A percentile compares a stretch with the other conserved stretches of the same genome.
These are phyloP conservation scores for Boletus sp. DNA, from an alignment of 768 basidiomycete genomes.

Conservation along the genomic window DNA sequence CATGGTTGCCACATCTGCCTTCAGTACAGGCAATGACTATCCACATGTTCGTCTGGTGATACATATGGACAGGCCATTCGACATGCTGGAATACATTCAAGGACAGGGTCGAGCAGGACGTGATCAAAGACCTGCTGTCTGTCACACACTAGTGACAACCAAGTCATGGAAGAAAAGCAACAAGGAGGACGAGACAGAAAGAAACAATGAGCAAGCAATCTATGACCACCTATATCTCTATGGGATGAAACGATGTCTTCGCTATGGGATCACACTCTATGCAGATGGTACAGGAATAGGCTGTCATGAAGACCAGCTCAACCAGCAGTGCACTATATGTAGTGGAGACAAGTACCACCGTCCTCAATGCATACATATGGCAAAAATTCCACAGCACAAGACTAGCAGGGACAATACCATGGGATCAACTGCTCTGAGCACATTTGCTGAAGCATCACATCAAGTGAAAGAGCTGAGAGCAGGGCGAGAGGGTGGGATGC, in stretches of 20 bases:
- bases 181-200: not conserved
- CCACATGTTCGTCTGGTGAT: constrained; percentile 16
- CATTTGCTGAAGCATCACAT: not conserved
- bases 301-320: too few relatives aligned
- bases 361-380: not conserved
- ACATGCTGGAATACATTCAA: constrained; percentile 23
- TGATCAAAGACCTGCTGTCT: not conserved
- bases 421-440: too few relatives aligned
- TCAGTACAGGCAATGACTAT: constrained; percentile 31
- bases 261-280: not conserved
- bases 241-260: constrained; percentile 2
- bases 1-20: constrained; percentile 24
- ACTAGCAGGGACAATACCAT: too few relatives aligned
- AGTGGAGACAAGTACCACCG: not conserved
- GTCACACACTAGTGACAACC: not conserved
- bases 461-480: not conserved
- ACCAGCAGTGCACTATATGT: too few relatives aligned
- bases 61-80: constrained; percentile 19
- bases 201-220: not conserved
- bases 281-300: not conserved
- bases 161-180: not conserved
- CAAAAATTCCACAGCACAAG: not conserved
- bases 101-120: constrained; percentile 20
- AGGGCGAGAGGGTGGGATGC: not conserved
- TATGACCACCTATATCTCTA: not conserved